Evolutionary conservation across 495 filamentous ascomycete genomes (phyloP).

Genomic region (Annulohypoxylon stygium): DNA sequence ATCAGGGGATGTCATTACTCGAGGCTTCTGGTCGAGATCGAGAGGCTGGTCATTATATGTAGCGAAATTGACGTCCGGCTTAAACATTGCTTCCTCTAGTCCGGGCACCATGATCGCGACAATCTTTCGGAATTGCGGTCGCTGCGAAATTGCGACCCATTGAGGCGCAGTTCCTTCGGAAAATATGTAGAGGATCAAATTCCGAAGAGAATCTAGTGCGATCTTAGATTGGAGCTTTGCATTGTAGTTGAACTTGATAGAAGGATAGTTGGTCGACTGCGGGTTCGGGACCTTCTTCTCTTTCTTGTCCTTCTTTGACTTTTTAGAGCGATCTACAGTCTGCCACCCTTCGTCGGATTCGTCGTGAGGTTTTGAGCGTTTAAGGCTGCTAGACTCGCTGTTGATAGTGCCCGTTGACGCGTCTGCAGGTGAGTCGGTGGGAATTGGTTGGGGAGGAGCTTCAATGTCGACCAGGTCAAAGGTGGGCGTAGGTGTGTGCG

Average conservation of each 20-base stretch:
- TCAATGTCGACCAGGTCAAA: slow-evolving; percentile 27
- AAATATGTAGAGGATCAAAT: slow-evolving; percentile 86
- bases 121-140: slow-evolving; percentile 80
- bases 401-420: slow-evolving; percentile 28
- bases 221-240: slow-evolving; percentile 78
- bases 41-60: slow-evolving; percentile 53
- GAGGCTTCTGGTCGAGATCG: slow-evolving; percentile 48
- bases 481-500: background rate
- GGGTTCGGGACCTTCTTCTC: slow-evolving; percentile 68
- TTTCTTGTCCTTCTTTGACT: slow-evolving; percentile 68
- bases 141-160: slow-evolving; percentile 86
- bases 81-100: slow-evolving; percentile 89
- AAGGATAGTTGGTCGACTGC: slow-evolving; percentile 75
- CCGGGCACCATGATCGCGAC: slow-evolving; percentile 96
- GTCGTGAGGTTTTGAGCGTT: slow-evolving; percentile 59
- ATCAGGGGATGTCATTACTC: slow-evolving; percentile 63
- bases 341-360: slow-evolving; percentile 63
- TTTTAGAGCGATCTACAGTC: slow-evolving; percentile 56
- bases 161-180: slow-evolving; percentile 86
- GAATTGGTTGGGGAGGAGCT: slow-evolving; percentile 30
- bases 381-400: slow-evolving; percentile 49
- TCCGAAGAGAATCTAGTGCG: slow-evolving; percentile 82
- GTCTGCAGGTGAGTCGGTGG: slow-evolving; percentile 25
- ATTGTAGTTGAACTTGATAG: slow-evolving; percentile 75
- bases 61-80: slow-evolving; percentile 70